These are phyloP conservation scores for Sisymbrium irio DNA, from an alignment of 345 rosid genomes.

Conservation along the genomic window DNA sequence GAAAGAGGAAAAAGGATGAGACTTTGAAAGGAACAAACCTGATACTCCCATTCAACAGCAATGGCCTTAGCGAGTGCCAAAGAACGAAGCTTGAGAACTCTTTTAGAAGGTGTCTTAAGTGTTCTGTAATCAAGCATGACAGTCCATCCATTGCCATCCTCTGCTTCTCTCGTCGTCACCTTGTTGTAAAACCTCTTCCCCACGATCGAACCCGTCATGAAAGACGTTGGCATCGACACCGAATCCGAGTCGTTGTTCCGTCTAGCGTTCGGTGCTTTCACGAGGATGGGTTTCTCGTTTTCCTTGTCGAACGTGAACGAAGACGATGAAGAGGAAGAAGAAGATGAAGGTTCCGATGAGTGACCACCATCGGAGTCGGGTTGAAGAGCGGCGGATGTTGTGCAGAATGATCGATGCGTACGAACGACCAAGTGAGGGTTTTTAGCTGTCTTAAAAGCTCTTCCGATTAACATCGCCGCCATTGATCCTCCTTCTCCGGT, in stretches of 20 bases:
- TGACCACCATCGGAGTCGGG: constrained; percentile 38
- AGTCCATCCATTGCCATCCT: constrained; percentile 87
- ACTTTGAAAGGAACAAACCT: constrained; percentile 43
- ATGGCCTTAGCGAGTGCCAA: constrained; percentile 82
- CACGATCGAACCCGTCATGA: constrained; percentile 89
- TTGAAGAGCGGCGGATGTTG: constrained; percentile 41
- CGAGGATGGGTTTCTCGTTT: constrained; percentile 37
- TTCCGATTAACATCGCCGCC: constrained; percentile 40
- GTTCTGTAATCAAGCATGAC: constrained; percentile 98
- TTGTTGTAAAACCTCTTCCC: constrained; percentile 80
- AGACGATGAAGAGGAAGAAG: constrained; percentile 57
- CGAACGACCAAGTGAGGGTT: constrained; percentile 23
- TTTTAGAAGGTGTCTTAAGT: constrained; percentile 81
- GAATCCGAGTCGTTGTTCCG: constrained; percentile 36
- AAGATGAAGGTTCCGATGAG: constrained; percentile 29
- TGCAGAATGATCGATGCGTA: constrained; percentile 41
- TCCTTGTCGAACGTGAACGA: constrained; percentile 50
- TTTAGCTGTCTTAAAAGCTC: constrained; percentile 43
- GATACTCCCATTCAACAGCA: constrained; percentile 95
- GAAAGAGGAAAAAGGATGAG: neutral
- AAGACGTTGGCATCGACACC: constrained; percentile 88
- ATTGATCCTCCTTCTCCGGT: neutral
- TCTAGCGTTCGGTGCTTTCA: constrained; percentile 45
- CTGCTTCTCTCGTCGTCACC: constrained; percentile 82
- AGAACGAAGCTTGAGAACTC: constrained; percentile 75